Conservation (phyloP, 768 basidiomycete genomes). For the Phylloporus rhodoxanthus region DNA sequence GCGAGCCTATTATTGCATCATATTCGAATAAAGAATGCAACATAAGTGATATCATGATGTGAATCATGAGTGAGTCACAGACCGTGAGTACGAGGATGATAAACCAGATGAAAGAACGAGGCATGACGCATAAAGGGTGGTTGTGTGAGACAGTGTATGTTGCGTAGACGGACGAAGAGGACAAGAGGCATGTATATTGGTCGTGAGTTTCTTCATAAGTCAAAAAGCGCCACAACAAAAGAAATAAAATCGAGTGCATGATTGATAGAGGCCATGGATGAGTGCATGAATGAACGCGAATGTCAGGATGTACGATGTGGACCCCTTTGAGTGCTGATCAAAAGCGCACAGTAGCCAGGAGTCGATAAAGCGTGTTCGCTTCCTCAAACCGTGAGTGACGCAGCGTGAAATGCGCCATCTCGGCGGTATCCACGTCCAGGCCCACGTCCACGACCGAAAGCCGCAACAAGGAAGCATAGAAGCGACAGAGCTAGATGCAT, state of each 20-base stretch:
- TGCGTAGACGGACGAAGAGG: background rate
- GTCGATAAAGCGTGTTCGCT: constrained; percentile 66
- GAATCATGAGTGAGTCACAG: background rate
- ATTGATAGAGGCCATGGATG: background rate
- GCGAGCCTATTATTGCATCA: background rate
- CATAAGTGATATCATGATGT: background rate
- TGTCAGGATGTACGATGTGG: background rate
- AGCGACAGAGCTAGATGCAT: constrained; percentile 59
- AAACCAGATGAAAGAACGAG: background rate
- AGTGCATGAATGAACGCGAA: background rate
- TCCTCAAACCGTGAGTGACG: constrained; percentile 70
- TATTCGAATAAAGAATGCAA: background rate
- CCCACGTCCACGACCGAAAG: constrained; percentile 55
- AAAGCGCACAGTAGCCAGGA: constrained; percentile 43
- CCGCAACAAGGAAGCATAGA: constrained; percentile 67
- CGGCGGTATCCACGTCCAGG: constrained; percentile 64
- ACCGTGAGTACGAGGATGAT: background rate
- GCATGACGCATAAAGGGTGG: background rate
- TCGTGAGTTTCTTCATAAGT: constrained; percentile 13
- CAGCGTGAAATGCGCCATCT: constrained; percentile 74
- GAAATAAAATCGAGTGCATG: background rate
- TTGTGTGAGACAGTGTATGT: background rate
- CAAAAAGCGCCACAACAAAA: constrained; percentile 12
- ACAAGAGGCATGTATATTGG: background rate
- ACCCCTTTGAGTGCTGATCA: constrained; percentile 7